Base-by-base conservation (phyloP, 139 green algal genomes). In the Pleodorina starrii region DNA sequence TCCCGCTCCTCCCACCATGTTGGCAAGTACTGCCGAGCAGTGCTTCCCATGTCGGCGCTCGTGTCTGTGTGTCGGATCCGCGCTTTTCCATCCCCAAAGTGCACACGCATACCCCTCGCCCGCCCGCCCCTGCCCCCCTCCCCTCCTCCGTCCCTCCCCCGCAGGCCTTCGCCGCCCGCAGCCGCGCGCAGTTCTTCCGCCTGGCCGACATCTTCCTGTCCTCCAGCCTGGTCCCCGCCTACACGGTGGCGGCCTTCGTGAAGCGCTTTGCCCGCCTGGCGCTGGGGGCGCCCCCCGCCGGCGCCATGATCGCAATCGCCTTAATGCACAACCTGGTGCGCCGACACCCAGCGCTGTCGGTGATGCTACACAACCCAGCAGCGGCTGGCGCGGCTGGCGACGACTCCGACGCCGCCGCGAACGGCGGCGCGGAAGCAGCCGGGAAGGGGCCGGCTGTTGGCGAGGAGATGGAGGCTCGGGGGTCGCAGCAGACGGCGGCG, bases 241-340 rank as follows among this genome's bases (percentile, higher is more conserved):
- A 99, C 94, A 97, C 98, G 0, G 97, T 94, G 10, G 98, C 97
- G 19, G 95, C 98, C 36, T 99, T 99, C 91, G 93, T 93, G n/a
- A 99, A 99, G 95, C 93, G 93, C 11, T 96, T 98, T 63, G 96
- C 95, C 0, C 94, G 98, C 21, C 93, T 99, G 29, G 94, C 96
- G 17, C 82, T 99, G 12, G 66, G 54, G 29, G 92, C 96, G 1
- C 93, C 96, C 11, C 96, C 96, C 19, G 93, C 93, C 19, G 96
- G 96, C 71, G 97, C 97, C 21, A 90, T 98, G 84, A 73, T 97
- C 9, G 94, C 86, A 32, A 93, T 99, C 1, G 96, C 93, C 17
- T 99, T 99, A 90, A 94, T 99, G 16, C 97, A 99, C 94, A 99
- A 99, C 93, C 89, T 99, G 14, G 75, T 99, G 27, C 93, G 98